Evolutionary conservation across 2,329 filamentous ascomycete species (phyloP), one percentile per base, ranked within the genome.

Genomic region (Fusarium xyrophilum): DNA sequence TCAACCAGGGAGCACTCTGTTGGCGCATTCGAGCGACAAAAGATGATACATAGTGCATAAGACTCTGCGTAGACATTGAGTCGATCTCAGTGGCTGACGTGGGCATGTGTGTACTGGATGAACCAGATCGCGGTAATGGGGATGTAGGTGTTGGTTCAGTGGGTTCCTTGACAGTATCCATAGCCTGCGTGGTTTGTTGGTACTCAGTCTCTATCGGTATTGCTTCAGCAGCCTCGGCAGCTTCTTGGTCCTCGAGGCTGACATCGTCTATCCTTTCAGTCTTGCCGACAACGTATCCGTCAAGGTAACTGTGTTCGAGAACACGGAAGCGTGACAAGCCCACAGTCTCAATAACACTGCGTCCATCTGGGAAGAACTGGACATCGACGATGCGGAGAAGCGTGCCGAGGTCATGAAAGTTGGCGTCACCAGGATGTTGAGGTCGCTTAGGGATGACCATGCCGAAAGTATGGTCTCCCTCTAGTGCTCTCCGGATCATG

Each of bases 401-500:
- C 0, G 93, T 96, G 2, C 94, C 94, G 50, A 94, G 88, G 70
- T 91, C 85, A 75, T 89, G 85, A 72, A 94, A 96, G 12, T 77
- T 70, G 2, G 73, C 64, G 33, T 79, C 79, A 4, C 67, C 71
- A 3, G 72, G 46, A 3, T 68, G 56, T 80, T 82, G 60, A 67
- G 77, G 48, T 80, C 86, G 81, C 69, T 90, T 91, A 66, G 89
- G 89, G 74, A 92, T 85, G 21, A 97, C 85, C 91, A 97, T 97
- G 27, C 94, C 94, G 74, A 97, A 97, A 27, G 88, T 91, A 17
- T 87, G 83, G 63, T 91, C 87, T 1, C 89, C 88, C 66, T 93
- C 90, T 55, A 96, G 82, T 0, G 88, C 91, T 36, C 93, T 87
- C 47, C 91, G 86, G 38, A 97, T 90, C 93, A 97, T 96, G n/a